Conservation (phyloP, 495 filamentous ascomycete species). For the Penicillium ucsense region DNA sequence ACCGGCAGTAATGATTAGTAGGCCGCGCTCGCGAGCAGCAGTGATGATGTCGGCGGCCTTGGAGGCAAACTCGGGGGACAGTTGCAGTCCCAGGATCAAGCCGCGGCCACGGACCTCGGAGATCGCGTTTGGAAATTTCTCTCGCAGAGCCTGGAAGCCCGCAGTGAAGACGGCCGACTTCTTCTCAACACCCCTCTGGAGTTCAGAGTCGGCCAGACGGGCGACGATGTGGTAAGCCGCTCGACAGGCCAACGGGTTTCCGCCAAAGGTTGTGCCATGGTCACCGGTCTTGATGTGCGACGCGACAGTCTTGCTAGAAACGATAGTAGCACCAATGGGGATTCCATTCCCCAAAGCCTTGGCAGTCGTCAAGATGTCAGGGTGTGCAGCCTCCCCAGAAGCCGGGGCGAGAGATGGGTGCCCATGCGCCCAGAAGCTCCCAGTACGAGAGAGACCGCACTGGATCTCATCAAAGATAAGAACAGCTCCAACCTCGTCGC, state of each 20-base stretch:
- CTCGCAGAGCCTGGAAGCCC: conserved; percentile 52
- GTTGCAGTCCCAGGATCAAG: conserved; percentile 75
- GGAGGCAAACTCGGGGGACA: conserved; percentile 55
- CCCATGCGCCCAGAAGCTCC: conserved; percentile 78
- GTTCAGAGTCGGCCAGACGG: conserved; percentile 53
- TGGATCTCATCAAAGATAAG: conserved; percentile 96
- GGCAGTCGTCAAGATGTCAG: conserved; percentile 86
- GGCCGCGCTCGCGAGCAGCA: conserved; percentile 76
- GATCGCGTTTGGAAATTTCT: conserved; percentile 61
- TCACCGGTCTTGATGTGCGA: conserved; percentile 85
- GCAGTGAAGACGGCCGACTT: conserved; percentile 57
- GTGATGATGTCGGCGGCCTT: conserved; percentile 54
- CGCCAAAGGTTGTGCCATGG: conserved; percentile 95
- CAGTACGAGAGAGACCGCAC: conserved; percentile 81
- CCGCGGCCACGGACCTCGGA: conserved; percentile 74
- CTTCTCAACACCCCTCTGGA: conserved; percentile 53
- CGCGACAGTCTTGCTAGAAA: conserved; percentile 59
- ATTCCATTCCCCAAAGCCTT: conserved; percentile 96
- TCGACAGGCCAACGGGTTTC: conserved; percentile 81
- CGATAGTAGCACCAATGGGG: conserved; percentile 85
- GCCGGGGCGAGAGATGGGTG: conserved; percentile 44
- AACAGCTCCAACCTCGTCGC: conserved; percentile 78
- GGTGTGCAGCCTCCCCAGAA: conserved; percentile 59
- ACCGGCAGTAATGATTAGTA: conserved; percentile 86
- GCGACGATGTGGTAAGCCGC: conserved; percentile 75